Percentiles rank a stretch among this genome's conserved stretches.
phyloP scores from a whole-genome alignment of 2,329 filamentous ascomycete species.

The Exophiala sp. region DNA sequence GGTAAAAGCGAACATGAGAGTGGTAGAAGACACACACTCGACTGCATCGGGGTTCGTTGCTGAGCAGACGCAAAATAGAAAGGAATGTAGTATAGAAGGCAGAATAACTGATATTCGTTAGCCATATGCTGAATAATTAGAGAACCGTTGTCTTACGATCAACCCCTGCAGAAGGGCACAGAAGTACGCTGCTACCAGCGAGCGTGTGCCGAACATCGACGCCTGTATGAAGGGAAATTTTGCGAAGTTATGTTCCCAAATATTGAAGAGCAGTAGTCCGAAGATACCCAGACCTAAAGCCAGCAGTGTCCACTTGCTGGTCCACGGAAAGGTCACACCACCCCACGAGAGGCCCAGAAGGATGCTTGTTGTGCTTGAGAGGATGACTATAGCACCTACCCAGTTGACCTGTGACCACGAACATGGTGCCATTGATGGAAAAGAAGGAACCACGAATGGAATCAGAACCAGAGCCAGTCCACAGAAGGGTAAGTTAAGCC shows the following conservation, averaged over 20 bases:
- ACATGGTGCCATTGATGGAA: background rate
- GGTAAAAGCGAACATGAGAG: background rate
- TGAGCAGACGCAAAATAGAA: slow-evolving; percentile 40
- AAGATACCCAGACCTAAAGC: no score
- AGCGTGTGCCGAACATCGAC: slow-evolving; percentile 40
- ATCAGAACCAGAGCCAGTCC: background rate
- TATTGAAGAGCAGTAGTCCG: slow-evolving; percentile 31
- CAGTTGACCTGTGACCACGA: background rate
- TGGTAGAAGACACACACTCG: background rate
- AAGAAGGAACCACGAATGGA: background rate
- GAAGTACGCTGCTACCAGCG: background rate
- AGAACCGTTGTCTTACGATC: background rate
- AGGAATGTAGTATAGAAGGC: slow-evolving; percentile 40
- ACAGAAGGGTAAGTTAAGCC: no score
- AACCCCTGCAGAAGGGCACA: background rate
- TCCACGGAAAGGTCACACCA: slow-evolving; percentile 39
- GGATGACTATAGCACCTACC: background rate
- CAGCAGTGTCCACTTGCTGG: slow-evolving; percentile 33
- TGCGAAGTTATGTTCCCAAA: slow-evolving; percentile 36
- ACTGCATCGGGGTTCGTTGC: background rate
- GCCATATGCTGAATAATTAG: background rate
- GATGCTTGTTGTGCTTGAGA: slow-evolving; percentile 35
- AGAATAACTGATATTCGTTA: slow-evolving; percentile 34
- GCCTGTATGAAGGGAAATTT: slow-evolving; percentile 36
- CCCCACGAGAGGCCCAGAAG: slow-evolving; percentile 44